Evolutionary conservation across 306 rosid genomes (phyloP), one percentile per base, ranked within the genome.

Genomic region (Casuarina glauca): DNA sequence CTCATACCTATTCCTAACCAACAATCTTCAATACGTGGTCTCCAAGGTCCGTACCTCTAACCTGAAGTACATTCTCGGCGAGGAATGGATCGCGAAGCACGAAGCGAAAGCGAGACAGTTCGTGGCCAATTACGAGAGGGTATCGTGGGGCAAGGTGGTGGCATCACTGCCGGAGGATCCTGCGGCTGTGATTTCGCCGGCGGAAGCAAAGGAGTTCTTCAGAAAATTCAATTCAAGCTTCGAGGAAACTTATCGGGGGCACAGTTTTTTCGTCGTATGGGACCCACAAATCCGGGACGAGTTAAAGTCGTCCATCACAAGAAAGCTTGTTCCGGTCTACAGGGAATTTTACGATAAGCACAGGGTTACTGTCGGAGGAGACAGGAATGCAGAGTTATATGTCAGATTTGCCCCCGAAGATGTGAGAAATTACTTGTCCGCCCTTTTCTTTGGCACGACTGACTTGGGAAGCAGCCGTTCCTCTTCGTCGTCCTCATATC

Each of bases 1-100:
- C 5, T 83, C 93, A 9, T 87, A 89, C 71, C 77, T 93, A 2
- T 93, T 90, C 83, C 80, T 90, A 1, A 83, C 93, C 1, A 91
- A 88, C 82, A 93, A 93, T 70, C 81, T 93, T 73, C 84, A 76
- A 15, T 75, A 81, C 83, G 80, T 91, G 44, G 74, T 90, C 52
- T 60, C 77, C 61, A 89, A 57, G 51, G 90, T 80, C 7, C 85
- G 86, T 0, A 73, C 64, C 2, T 90, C 98, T 11, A 88, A 90
- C 20, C 85, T 93, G 39, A 85, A 76, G 45, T 78, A 79, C 78
- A 83, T 90, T 10, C 87, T 93, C 3, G 90, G 98, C 1, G 88
- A 89, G 1, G 89, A 85, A 19, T 93, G 98, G 97, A 45, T 81
- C 6, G 36, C 72, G 2, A 80, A 73, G 74, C 87, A 90, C 78